Conservation (phyloP, 208 protist species). For the Kentomonas sorsogonicus region DNA sequence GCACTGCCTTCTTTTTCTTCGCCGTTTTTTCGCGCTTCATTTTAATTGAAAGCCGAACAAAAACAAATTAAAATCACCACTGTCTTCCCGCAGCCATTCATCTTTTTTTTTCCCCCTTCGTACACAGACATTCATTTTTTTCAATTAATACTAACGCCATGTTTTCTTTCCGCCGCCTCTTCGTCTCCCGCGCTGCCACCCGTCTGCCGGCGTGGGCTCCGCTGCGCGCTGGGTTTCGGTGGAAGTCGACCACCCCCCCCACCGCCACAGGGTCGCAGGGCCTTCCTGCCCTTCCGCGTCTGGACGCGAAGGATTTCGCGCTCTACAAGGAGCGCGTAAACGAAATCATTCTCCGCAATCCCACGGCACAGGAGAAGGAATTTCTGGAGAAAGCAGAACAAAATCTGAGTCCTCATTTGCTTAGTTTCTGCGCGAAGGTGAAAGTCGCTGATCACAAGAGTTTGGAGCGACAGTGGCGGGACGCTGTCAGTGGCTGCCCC, state of each 20-base stretch:
- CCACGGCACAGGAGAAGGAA: constrained; percentile 60
- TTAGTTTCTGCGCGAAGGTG: constrained; percentile 62
- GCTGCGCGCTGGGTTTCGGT: no score
- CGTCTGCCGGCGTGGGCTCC: constrained; percentile 38
- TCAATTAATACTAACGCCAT: no score
- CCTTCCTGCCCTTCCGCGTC: constrained; percentile 31
- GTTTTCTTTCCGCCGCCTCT: no score
- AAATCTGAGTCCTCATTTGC: constrained; percentile 43
- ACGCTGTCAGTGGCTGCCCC: constrained; percentile 30
- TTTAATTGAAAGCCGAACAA: no score
- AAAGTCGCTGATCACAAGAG: constrained; percentile 48
- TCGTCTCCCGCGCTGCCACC: constrained; percentile 30
- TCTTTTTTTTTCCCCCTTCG: no score
- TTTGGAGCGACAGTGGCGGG: no score
- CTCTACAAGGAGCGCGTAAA: constrained; percentile 34
- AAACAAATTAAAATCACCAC: no score
- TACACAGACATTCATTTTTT: no score
- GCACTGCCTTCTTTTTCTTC: no score
- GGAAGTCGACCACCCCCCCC: no score
- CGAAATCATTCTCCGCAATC: constrained; percentile 31
- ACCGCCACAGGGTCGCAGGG: constrained; percentile 46
- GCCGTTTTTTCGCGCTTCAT: no score
- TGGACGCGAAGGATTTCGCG: constrained; percentile 40
- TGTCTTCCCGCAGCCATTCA: no score
- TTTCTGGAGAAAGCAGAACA: constrained; percentile 49